A percentile compares a stretch with the other conserved stretches of the same genome.
These are phyloP conservation scores for Backusella mclennaniae DNA, from an alignment of 192 early-diverging fungal genomes.

Conservation along the genomic window DNA sequence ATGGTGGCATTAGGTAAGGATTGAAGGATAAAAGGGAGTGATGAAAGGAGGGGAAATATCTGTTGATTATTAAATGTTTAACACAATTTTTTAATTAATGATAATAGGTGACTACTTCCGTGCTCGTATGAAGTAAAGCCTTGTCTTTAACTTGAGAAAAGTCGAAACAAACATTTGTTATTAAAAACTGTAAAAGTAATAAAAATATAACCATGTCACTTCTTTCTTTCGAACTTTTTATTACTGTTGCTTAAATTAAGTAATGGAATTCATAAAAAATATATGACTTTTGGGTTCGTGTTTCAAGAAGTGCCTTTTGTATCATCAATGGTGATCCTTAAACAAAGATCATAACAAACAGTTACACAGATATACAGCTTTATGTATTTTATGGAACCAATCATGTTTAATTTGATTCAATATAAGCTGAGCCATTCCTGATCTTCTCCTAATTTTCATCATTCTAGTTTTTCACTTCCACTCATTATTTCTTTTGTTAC, in stretches of 20 bases:
- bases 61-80: not conserved
- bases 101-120: conserved; percentile 25
- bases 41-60: not conserved
- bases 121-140: not conserved
- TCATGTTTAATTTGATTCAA: not conserved
- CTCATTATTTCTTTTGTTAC: not conserved
- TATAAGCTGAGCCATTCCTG: not conserved
- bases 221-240: not conserved
- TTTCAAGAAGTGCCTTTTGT: not conserved
- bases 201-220: not conserved
- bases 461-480: not conserved
- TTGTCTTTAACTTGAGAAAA: not conserved
- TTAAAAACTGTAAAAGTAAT: not conserved
- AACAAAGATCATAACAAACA: not conserved
- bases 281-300: not conserved
- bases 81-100: not conserved
- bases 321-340: not conserved
- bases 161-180: not conserved
- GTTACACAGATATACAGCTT: not conserved
- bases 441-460: not conserved
- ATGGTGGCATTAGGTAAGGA: conserved; percentile 78
- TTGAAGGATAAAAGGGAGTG: not conserved
- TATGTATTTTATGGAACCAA: not conserved
- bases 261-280: not conserved
- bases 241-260: not conserved